Base-by-base conservation (phyloP, 2,329 filamentous ascomycete species). In the Fusarium multiceps region DNA sequence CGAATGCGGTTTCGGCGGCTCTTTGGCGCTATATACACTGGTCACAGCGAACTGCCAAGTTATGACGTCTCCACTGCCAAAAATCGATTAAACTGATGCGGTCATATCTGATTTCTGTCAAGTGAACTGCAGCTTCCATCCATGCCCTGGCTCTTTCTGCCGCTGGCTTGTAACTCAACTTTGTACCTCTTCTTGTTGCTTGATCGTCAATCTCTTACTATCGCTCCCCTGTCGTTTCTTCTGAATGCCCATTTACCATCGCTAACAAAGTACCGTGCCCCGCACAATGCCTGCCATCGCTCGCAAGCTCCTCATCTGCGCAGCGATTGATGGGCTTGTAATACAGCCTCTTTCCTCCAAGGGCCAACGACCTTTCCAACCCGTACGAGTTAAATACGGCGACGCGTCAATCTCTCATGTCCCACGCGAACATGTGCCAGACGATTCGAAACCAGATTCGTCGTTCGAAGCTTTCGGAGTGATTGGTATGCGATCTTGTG, bases 281-380 rank as follows among this genome's bases (percentile, higher is more conserved):
- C 68, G 70, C 74, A 79, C 68, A 59, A 96, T 97, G 93, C 90
- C 93, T 59, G 86, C 87, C 71, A 83, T 97, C 65, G 89, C 92
- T 63, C 91, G 92, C 78, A 97, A 96, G 81, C 82, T 97, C 58
- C 78, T 94, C 70, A 89, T 97, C 72, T 91, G 91, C 80, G 93
- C 94, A 58, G 90, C 93, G 27, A 88, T 91, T 56, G 94, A 98
- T 76, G 94, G 94, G 60, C 85, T 98, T 55, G 84, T 97, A 69
- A 86, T 98, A 46, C 93, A 96, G 75, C 90, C 92, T 27, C 82
- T 92, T 30, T 85, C 88, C 20, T 80, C 84, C 57, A 89, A 89
- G 76, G 87, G 89, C 75, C 85, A 87, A 78, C 80, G 84, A 41
- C 80, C 86, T 27, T 78, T 82, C 57, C 83, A 86, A 63, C 84